Percentiles rank a stretch among this genome's conserved stretches.
These are phyloP conservation scores for Podaxis carcinomalis DNA, from an alignment of 768 basidiomycete species.

Conservation along the genomic window DNA sequence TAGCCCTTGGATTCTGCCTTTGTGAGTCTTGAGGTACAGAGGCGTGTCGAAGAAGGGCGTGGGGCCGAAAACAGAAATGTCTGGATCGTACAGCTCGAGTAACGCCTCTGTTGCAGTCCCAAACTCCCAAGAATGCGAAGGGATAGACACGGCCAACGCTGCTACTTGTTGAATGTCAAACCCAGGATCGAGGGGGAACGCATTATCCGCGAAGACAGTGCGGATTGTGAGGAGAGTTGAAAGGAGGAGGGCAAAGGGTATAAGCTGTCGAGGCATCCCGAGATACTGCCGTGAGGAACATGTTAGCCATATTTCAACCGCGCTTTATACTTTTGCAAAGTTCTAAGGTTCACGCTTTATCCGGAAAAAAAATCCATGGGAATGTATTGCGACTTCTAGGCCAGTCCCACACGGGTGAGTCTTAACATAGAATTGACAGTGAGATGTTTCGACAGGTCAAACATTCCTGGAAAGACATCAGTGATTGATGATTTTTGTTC, in stretches of 20 bases:
- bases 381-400: neutral
- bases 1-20: conserved; percentile 22
- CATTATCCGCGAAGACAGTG: neutral
- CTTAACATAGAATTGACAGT: too few species aligned
- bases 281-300: neutral
- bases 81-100: conserved; percentile 37
- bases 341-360: neutral
- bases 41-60: conserved; percentile 29
- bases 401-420: too few species aligned
- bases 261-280: neutral
- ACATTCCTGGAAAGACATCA: neutral
- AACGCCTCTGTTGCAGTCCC: conserved; percentile 39
- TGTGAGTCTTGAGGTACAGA: conserved; percentile 13
- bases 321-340: neutral
- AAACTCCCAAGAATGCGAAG: conserved; percentile 45
- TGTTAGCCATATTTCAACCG: neutral
- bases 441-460: too few species aligned
- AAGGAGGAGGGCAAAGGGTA: neutral
- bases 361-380: neutral
- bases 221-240: neutral
- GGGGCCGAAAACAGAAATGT: conserved; percentile 34
- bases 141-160: conserved; percentile 28
- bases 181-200: conserved; percentile 30
- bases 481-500: neutral
- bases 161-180: conserved; percentile 31